Base-by-base conservation (phyloP, 129 eudicot genomes). In the Flaveria ramosissima region DNA sequence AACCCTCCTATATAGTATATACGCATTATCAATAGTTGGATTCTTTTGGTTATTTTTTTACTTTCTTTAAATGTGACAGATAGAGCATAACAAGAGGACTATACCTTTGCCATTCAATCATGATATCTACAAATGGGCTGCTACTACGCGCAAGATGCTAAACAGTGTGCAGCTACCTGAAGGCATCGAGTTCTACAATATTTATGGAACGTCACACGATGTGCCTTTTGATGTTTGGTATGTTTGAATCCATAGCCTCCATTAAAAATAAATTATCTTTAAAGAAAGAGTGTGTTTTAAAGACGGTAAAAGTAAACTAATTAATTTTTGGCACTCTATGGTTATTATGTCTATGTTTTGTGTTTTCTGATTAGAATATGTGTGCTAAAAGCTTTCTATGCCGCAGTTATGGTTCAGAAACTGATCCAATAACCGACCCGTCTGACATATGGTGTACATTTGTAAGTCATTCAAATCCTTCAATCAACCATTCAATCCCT, bases 171-270 rank as follows among this genome's bases (percentile, higher is more conserved):
- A 84, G 46, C 83, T 91, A 5, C 98, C 98, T 0, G 36, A 85
- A 77, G 97, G 97, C 46, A 73, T 93, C 64, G 60, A 83, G 7
- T 93, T 93, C 80, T 93, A 90, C 80, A 93, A 84, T 85, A 89
- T 93, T 24, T 93, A 75, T 60, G 98, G 97, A 75, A 93, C 96
- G 77, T 79, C 89, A 71, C 66, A 73, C 1, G 98, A 93, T 67
- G 91, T 97, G n/a, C 98, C 98, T 63, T 93, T 91, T 71, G 92
- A 93, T 80, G 96, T 91, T 67, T 85, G 93, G 98, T 93, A 86
- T 21, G 98, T 76, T 52, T 13, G 19, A 56, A 80, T 42, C 19
- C 12, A 7, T 79, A 15, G 21, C 20, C 41, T 14, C 15, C 2
- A 41, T 20, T 20, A n/a, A n/a, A n/a, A n/a, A n/a, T n/a, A n/a